phyloP scores from a whole-genome alignment of 1,139 yeast genomes.

The Nakaseomyces glabratus region DNA sequence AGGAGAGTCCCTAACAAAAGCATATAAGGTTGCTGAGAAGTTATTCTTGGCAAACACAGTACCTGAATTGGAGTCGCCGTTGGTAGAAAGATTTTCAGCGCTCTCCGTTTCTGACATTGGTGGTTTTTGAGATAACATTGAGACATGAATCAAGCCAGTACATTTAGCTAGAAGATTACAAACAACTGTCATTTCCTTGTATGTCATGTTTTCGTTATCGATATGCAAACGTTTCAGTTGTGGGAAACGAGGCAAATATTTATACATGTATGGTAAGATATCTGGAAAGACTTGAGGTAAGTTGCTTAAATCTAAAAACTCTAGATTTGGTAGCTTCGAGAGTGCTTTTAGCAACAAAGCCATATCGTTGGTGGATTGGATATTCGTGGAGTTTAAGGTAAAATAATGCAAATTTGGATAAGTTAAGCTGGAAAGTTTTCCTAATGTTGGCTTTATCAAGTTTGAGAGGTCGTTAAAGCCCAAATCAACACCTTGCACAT shows the following conservation, averaged over 20 bases:
- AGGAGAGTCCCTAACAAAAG: conserved; percentile 56
- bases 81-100: background rate
- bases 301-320: conserved; percentile 70
- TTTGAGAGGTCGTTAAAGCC: conserved; percentile 69
- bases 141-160: conserved; percentile 57
- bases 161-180: conserved; percentile 64
- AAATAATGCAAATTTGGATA: conserved; percentile 37
- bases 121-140: conserved; percentile 35
- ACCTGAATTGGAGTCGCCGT: background rate
- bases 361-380: conserved; percentile 47
- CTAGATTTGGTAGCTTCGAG: conserved; percentile 44
- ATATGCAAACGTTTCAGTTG: conserved; percentile 66
- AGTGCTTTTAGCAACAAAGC: conserved; percentile 43
- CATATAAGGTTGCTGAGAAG: conserved; percentile 53
- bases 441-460: conserved; percentile 38
- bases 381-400: conserved; percentile 60
- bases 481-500: conserved; percentile 72
- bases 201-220: conserved; percentile 58
- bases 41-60: conserved; percentile 29
- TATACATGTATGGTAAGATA: conserved; percentile 51
- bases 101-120: conserved; percentile 2
- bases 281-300: conserved; percentile 69
- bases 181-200: conserved; percentile 46
- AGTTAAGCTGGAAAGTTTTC: conserved; percentile 23
- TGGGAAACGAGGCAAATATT: conserved; percentile 56